Base-by-base conservation (phyloP, 441 rosid genomes). In the Biscutella laevigata region DNA sequence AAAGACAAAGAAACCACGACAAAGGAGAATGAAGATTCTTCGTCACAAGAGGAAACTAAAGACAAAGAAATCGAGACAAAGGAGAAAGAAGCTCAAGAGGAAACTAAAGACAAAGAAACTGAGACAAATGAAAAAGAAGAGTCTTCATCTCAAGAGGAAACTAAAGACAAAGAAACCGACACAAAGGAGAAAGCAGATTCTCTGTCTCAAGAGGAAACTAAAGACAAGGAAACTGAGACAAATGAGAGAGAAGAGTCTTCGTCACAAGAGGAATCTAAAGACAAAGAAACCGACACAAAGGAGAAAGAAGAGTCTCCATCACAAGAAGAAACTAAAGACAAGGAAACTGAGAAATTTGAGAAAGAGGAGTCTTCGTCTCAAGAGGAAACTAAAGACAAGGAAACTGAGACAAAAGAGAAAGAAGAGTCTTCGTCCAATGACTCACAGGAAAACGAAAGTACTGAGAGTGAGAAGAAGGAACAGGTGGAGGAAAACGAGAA, bases 381-480 rank as follows among this genome's bases (percentile, higher is more conserved):
- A 38, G 56, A 59, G 32, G 10, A 37, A 21, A 45, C 14, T 2
- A 17, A 36, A 19, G 55, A 47, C 3, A 37, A 47, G 3, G 55
- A 46, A 29, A 13, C 30, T 0, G 47, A 47, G 41, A 32, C 16
- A 7, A 50, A 3, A 0, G 66, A 35, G 54, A 42, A 61, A 34
- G 59, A 53, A 29, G 67, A 62, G 61, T 36, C 70, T 5, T 57
- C 66, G 9, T 47, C 58, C 42, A 35, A 42, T 5, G 38, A 64
- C 5, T 56, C 55, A 51, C 43, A 43, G 45, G 47, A 64, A 32
- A 76, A 43, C 42, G 47, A 64, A 32, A 76, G 69, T 48, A 55
- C 54, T 37, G 75, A 73, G 39, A 66, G 13, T 21, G 73, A 61
- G 29, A 66, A 73, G 45, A 76, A 73, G 43, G 82, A 77, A 59